A percentile compares a stretch with the other conserved stretches of the same genome.
These are phyloP conservation scores for Globisporangium alternatum DNA, from an alignment of 352 stramenopile species.

Conservation along the genomic window DNA sequence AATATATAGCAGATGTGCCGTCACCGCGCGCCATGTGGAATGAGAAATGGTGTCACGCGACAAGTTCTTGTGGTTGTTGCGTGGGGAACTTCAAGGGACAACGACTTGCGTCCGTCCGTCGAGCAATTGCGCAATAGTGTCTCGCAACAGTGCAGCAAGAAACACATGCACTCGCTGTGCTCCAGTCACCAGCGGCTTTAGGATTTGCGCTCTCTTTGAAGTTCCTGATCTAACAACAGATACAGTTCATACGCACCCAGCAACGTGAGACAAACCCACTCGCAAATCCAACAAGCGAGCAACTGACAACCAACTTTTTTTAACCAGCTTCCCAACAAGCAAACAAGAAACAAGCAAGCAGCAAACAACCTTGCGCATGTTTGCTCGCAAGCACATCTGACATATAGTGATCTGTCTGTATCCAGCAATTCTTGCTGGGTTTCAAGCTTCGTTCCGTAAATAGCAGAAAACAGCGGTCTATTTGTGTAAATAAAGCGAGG, in stretches of 20 bases:
- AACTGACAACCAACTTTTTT: background rate
- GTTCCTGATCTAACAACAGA: background rate
- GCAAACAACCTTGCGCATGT: background rate
- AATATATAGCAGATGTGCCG: too few relatives aligned
- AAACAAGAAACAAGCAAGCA: background rate
- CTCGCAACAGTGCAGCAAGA: background rate
- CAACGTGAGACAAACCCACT: slow-evolving; percentile 6
- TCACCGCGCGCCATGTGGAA: too few relatives aligned
- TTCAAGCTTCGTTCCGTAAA: background rate
- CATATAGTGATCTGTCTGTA: too few relatives aligned
- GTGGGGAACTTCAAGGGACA: background rate
- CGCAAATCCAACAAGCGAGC: background rate
- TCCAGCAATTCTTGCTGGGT: background rate
- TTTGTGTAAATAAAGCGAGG: background rate
- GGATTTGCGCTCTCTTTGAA: slow-evolving; percentile 2
- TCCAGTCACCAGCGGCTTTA: background rate
- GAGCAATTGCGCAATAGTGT: background rate
- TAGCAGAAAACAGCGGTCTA: background rate
- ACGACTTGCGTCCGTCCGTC: background rate
- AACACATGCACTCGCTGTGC: background rate
- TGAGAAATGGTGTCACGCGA: background rate
- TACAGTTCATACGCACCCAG: slow-evolving; percentile 3
- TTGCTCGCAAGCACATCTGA: background rate
- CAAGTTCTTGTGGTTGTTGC: slow-evolving; percentile 6
- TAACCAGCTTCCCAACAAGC: background rate